Percentiles rank a stretch among this genome's conserved stretches.
phyloP scores from a whole-genome alignment of 176 grass and related monocot genomes.

The Ampelocalamus luodianensis region DNA sequence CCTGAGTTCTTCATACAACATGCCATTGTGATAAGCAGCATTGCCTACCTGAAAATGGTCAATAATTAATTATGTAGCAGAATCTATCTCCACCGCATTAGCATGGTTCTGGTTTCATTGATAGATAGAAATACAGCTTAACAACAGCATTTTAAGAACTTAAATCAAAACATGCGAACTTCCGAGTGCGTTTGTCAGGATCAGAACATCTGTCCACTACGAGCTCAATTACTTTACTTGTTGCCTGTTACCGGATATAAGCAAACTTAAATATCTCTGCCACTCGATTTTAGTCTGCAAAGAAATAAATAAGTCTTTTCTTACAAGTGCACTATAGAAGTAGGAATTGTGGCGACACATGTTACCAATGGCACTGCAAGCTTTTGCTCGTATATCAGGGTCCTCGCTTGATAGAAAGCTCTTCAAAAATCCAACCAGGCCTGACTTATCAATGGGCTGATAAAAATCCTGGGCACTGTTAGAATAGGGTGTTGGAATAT shows the following conservation, averaged over 20 bases:
- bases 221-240: conserved; percentile 62
- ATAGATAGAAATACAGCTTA: no score
- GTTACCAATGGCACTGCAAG: conserved; percentile 77
- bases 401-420: no score
- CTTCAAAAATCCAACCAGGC: no score
- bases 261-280: conserved; percentile 12
- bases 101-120: not conserved
- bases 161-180: conserved; percentile 41
- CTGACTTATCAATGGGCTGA: no score
- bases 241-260: conserved; percentile 44
- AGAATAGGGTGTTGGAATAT: no score
- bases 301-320: conserved; percentile 16
- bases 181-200: conserved; percentile 73
- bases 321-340: conserved; percentile 79
- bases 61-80: not conserved
- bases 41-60: conserved; percentile 65
- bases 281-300: conserved; percentile 21
- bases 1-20: conserved; percentile 57
- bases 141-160: no score
- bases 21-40: conserved; percentile 85
- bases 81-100: not conserved
- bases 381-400: no score
- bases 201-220: conserved; percentile 83
- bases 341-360: conserved; percentile 83
- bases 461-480: no score